Evolutionary conservation across 108 stramenopile genomes (phyloP), one percentile per base, ranked within the genome.

Genomic region (Chaetoceros tenuissimus): DNA sequence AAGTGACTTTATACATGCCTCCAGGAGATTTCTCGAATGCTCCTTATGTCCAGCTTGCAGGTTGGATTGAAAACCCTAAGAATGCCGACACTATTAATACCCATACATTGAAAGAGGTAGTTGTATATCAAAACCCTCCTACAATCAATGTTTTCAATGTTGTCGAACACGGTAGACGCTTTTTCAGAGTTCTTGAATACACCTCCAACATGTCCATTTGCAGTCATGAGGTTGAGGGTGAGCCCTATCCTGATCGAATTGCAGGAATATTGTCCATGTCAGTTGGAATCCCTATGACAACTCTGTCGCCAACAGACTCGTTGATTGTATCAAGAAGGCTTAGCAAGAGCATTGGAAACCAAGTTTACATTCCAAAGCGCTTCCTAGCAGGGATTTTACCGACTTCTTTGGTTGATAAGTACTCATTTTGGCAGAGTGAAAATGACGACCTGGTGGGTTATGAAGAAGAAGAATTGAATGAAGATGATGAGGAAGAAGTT

Each of bases 391-490:
- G 98, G 3, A 67, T 96, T 10, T 50, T 99, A 13, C 98, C 98
- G 22, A 79, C 84, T 44, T 82, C 87, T 8, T 74, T 99, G 26
- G 77, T 97, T n/a, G 95, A 95, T 22, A 82, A 77, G 55, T 97
- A 97, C 60, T 48, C 85, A 21, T 98, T 98, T 64, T 99, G 98
- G 98, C 97, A 98, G 55, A 88, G 88, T 48, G 89, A 92, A 62
- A 80, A 95, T 40, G 94, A 96, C 63, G 71, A 89, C 52, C 77
- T 96, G 17, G 76, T 88, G 55, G 96, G 92, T 2, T 91, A 92
- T 57, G 92, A 96, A 53, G 81, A 77, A 26, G 43, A 43, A 1
- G 61, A 27, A 23, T 13, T 28, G 7, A 60, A 58, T n/a, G 64
- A 68, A 0, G 68, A 64, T n/a, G 82, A 78, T 27, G 71, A 72